Evolutionary conservation across 2,329 filamentous ascomycete genomes (phyloP).

Genomic region (Pseudogymnoascus sp.): DNA sequence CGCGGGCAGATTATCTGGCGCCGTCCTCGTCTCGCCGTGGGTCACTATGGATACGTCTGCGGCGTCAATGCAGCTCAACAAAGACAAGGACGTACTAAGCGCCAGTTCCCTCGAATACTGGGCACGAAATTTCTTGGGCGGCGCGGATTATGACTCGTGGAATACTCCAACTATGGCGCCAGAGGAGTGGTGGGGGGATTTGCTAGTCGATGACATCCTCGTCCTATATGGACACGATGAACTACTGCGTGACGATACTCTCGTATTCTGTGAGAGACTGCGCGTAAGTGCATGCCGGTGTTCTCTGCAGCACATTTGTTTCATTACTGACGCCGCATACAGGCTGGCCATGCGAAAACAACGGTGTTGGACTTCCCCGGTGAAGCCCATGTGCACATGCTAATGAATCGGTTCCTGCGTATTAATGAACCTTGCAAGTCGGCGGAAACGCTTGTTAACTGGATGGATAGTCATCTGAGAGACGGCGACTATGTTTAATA

Average conservation of each 20-base stretch:
- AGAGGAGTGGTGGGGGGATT: conserved; percentile 43
- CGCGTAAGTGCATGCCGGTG: neutral
- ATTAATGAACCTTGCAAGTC: neutral
- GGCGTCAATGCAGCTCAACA: conserved; percentile 36
- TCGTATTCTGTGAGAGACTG: conserved; percentile 36
- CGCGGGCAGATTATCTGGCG: conserved; percentile 37
- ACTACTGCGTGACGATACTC: conserved; percentile 46
- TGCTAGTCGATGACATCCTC: conserved; percentile 40
- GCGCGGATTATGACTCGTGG: conserved; percentile 37
- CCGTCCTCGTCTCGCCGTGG: conserved; percentile 51
- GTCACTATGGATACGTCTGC: conserved; percentile 40
- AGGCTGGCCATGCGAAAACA: neutral
- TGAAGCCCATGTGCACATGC: neutral
- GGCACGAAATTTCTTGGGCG: conserved; percentile 39
- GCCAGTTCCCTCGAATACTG: conserved; percentile 35
- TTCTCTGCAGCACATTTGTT: neutral
- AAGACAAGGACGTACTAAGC: conserved; percentile 42
- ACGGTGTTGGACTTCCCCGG: neutral
- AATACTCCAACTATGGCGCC: conserved; percentile 42
- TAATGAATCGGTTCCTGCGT: neutral
- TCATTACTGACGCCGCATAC: neutral
- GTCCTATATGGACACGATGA: conserved; percentile 48
- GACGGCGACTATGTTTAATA: neutral
- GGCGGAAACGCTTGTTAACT: neutral
- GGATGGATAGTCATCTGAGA: neutral